A percentile compares a stretch with the other conserved stretches of the same genome.
phyloP scores from a whole-genome alignment of 345 rosid species.

The Populus nigra region DNA sequence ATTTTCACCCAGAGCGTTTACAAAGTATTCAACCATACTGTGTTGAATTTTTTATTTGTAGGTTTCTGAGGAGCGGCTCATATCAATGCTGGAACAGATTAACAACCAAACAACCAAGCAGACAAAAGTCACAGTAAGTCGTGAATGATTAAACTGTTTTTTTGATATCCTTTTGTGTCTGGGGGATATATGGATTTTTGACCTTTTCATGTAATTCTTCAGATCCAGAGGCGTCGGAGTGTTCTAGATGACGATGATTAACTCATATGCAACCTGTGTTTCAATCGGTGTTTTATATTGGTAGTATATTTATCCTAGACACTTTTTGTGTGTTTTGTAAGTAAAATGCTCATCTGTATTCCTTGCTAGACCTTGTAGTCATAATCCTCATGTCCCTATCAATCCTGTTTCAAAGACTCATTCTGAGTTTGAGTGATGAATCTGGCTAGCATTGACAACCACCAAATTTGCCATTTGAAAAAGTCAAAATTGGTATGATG shows the following conservation, averaged over 20 bases:
- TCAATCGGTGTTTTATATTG: neutral
- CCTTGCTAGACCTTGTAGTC: neutral
- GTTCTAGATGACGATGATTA: slow-evolving; percentile 87
- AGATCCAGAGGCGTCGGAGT: slow-evolving; percentile 94
- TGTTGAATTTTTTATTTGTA: slow-evolving; percentile 13
- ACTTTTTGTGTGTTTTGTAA: neutral
- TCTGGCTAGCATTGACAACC: neutral
- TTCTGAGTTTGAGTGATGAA: neutral
- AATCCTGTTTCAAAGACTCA: neutral
- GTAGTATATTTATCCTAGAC: neutral
- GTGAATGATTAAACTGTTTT: neutral
- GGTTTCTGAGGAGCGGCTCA: slow-evolving; percentile 94
- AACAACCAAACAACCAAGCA: slow-evolving; percentile 88
- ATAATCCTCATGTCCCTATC: neutral
- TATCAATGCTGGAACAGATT: slow-evolving; percentile 81
- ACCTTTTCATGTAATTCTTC: slow-evolving; percentile 17
- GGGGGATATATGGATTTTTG: neutral
- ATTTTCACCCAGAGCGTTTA: neutral
- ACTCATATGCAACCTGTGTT: slow-evolving; percentile 1
- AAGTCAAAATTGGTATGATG: neutral
- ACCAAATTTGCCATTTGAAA: neutral
- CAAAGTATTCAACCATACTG: neutral
- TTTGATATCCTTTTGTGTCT: neutral
- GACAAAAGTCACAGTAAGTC: slow-evolving; percentile 84
- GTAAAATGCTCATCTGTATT: neutral